Evolutionary conservation across 352 stramenopile species (phyloP), one percentile per base, ranked within the genome.

Genomic region (Globisporangium splendens): DNA sequence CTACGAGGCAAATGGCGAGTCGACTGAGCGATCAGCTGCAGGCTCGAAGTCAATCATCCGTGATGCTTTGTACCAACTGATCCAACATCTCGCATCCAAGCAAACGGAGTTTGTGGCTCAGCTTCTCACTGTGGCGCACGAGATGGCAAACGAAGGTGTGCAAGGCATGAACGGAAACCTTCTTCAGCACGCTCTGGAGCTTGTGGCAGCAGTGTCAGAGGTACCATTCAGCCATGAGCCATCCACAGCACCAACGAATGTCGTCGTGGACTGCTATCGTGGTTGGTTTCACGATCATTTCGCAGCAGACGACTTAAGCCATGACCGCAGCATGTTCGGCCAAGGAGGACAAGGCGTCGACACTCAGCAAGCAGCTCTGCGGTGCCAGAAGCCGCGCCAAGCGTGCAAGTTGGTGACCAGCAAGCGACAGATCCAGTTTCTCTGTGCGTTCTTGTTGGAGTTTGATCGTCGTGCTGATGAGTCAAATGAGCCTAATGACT

Each of bases 341-440:
- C 8, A 28, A 2, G 46, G 11, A 22, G 20, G 31, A 5, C 14
- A 46, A 17, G 15, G 56, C 33, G 39, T 20, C n/a, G n/a, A n/a
- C n/a, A n/a, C n/a, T 28, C 39, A 44, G 10, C 39, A 44, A 44
- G 4, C 13, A 17, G 14, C 13, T 33, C 41, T 5, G 42, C 51
- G 52, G 10, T 65, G 59, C 11, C 18, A 49, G 21, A 61, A 46
- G 15, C 46, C 53, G 44, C 50, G 15, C 1, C 3, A 15, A 1
- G 21, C 48, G 21, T 74, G 69, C 38, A 14, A 10, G 2, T 22
- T 77, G 18, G 46, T 77, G 6, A 57, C 56, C 0, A 72, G 28
- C 12, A 74, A 79, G 52, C 69, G 68, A 2, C 68, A 79, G 1
- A 51, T 79, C 38, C 68, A 74, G 52, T 75, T 75, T 47, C 47